Evolutionary conservation across 176 grass and related monocot species (phyloP), one percentile per base, ranked within the genome.

Genomic region (Juncus effusus): DNA sequence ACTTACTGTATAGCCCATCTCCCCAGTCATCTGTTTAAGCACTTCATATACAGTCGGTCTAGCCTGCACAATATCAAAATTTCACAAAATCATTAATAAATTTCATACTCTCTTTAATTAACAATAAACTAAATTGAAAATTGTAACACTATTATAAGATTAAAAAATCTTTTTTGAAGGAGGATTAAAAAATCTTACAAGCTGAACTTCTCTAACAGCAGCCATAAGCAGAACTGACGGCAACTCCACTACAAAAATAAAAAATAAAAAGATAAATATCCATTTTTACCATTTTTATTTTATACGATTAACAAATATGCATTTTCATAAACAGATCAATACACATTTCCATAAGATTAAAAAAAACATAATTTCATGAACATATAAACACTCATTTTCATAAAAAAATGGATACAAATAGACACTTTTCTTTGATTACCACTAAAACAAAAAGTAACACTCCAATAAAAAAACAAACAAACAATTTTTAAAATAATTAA

Each of bases 31-130:
- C 73, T 83, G 74, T 64, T 88, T 91, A 42, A 96, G 75, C 51
- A 96, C 87, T 75, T 96, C 82, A 84, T 96, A 96, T 72, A 96
- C 79, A 36, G 92, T 96, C 39, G 92, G 87, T 28, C 92, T 85
- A 59, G 87, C 79, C 87, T 96, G 51, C 15, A 73, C 64, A 79
- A 41, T 37, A 59, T 38, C 55, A 19, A 47, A 5, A 47, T 47
- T 47, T 47, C 9, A 47, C 44, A 47, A 9, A 9, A 9, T 47
- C 0, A 47, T 47, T 41, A 56, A 40, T 13, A 54, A 41, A 36
- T 9, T 7, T 37, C 14, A 65, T 57, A 5, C 9, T 44, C 56
- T 42, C 39, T 63, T 57, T 64, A 63, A 14, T 36, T 2, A 16
- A 13, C 5, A 56, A 62, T 19, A 53, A 84, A 10, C 2, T 42